phyloP scores from a whole-genome alignment of 805 yeast genomes.

The Alloascoidea africana region DNA sequence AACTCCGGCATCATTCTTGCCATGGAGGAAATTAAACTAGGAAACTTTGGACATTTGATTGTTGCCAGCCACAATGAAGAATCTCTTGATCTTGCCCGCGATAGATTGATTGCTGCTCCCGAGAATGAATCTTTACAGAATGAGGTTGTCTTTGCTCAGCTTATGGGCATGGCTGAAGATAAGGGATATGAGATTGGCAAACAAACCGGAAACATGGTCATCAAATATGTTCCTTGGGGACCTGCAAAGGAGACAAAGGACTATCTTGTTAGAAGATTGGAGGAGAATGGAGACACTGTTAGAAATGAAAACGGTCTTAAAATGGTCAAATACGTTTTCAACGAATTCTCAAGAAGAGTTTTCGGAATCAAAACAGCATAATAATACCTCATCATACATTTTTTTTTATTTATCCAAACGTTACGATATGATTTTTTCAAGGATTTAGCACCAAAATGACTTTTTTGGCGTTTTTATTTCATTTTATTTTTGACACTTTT shows the following conservation, averaged over 20 bases:
- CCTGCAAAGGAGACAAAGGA: conserved; percentile 91
- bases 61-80: conserved; percentile 83
- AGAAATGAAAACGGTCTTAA: conserved; percentile 24
- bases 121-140: conserved; percentile 17
- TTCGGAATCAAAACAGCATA: conserved; percentile 3
- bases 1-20: conserved; percentile 52
- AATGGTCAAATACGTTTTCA: conserved; percentile 1
- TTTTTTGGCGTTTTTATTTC: no score
- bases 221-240: conserved; percentile 97
- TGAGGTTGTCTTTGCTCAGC: conserved; percentile 76
- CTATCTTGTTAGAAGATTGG: conserved; percentile 74
- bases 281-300: conserved; percentile 93
- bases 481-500: no score
- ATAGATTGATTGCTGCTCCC: conserved; percentile 25
- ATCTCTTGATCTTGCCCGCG: conserved; percentile 62
- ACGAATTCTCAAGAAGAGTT: conserved; percentile 7
- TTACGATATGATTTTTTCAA: no score
- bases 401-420: no score
- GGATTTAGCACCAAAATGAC: no score
- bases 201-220: conserved; percentile 46
- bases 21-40: conserved; percentile 39
- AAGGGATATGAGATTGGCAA: conserved; percentile 61
- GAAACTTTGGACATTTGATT: conserved; percentile 60
- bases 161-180: conserved; percentile 92
- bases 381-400: no score